phyloP scores from a whole-genome alignment of 257 asterid species.

The Solanum pennellii region DNA sequence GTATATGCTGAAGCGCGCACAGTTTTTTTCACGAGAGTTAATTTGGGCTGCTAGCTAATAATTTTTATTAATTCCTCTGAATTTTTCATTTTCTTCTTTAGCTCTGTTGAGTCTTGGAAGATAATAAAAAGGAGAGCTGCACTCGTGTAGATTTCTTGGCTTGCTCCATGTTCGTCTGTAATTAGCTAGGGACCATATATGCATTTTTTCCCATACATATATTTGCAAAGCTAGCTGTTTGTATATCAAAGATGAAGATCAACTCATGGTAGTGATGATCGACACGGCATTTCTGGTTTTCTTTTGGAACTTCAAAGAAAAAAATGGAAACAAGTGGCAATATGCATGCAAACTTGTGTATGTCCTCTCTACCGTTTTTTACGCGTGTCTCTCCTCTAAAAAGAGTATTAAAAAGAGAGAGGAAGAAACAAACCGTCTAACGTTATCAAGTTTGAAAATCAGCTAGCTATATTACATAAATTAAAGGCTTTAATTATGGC shows the following conservation, averaged over 20 bases:
- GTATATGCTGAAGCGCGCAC: neutral
- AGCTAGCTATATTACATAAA: neutral
- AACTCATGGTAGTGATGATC: neutral
- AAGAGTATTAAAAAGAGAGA: neutral
- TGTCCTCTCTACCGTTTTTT: neutral
- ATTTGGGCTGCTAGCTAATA: neutral
- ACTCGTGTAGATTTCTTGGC: neutral
- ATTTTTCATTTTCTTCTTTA: neutral
- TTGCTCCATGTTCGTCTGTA: neutral
- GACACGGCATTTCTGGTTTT: neutral
- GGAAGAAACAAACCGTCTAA: neutral
- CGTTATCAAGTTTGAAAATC: neutral
- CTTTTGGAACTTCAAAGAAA: neutral
- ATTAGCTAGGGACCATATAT: neutral
- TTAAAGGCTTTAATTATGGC: neutral
- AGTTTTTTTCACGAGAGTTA: neutral
- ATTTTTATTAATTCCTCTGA: neutral
- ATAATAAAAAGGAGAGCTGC: neutral
- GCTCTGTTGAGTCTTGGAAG: neutral
- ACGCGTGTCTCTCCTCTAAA: neutral
- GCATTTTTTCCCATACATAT: neutral
- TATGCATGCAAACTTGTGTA: constrained; percentile 31
- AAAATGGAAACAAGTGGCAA: constrained; percentile 31
- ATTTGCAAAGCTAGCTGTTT: neutral
- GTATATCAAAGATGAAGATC: neutral